Percentiles rank a stretch among this genome's conserved stretches.
Evolutionary conservation across 805 yeast species (phyloP).

Genomic region (Middelhovenomyces tepae): DNA sequence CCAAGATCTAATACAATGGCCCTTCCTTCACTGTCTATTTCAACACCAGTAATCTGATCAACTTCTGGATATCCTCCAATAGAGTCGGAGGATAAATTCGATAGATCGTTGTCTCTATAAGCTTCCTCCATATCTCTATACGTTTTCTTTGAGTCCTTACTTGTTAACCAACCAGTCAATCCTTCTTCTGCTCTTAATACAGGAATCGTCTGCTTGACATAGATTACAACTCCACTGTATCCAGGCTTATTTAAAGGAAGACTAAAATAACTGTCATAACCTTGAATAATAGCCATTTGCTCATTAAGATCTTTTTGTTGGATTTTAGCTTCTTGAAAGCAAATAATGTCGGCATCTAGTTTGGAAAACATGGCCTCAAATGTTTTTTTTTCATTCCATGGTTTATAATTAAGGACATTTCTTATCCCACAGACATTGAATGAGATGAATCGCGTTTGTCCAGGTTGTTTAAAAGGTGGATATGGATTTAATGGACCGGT

Average conservation of each 20-base stretch:
- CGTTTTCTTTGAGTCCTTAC: slow-evolving; percentile 12
- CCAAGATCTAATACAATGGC: slow-evolving; percentile 64
- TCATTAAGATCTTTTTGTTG: slow-evolving; percentile 40
- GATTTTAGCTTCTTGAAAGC: slow-evolving; percentile 80
- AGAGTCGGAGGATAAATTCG: slow-evolving; percentile 16
- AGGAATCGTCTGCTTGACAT: slow-evolving; percentile 43
- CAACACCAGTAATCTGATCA: slow-evolving; percentile 31
- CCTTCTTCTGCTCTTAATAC: slow-evolving; percentile 86
- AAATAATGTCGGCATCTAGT: slow-evolving; percentile 65
- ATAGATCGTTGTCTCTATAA: slow-evolving; percentile 18
- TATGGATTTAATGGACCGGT: too few species aligned
- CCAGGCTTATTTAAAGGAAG: slow-evolving; percentile 67
- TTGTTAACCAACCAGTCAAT: slow-evolving; percentile 54
- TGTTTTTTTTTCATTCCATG: slow-evolving; percentile 55
- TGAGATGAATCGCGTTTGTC: slow-evolving; percentile 50
- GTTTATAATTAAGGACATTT: slow-evolving; percentile 72
- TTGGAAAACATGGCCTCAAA: slow-evolving; percentile 37
- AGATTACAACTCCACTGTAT: slow-evolving; percentile 87
- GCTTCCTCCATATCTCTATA: slow-evolving; percentile 23
- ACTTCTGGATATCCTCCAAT: slow-evolving; percentile 67
- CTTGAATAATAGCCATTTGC: slow-evolving; percentile 43
- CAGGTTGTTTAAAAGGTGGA: too few species aligned
- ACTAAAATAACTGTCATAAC: slow-evolving; percentile 58
- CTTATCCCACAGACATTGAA: slow-evolving; percentile 83
- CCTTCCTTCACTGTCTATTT: slow-evolving; percentile 78